Evolutionary conservation across 2,329 filamentous ascomycete species (phyloP), one percentile per base, ranked within the genome.

Genomic region (Ambrosiella cleistominuta): DNA sequence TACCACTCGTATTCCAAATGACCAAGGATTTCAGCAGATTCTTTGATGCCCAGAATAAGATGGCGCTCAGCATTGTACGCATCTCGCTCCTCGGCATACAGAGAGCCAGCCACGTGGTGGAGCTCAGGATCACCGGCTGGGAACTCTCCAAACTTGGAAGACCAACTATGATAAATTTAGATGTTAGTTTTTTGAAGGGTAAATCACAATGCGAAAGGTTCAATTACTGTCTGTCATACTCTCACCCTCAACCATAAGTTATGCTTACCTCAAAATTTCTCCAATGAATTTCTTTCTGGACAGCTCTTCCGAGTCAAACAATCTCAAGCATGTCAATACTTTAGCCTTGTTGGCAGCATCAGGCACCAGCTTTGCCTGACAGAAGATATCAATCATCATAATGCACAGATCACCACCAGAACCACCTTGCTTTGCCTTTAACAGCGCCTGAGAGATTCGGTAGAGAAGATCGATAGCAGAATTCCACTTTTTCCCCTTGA

Each of bases 1-100:
- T 97, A 98, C 93, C 93, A 98, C 55, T 83, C 78, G 69, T 95
- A 97, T 70, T 97, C 88, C 71, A 97, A 79, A 64, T 81, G 81
- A 54, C 83, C 83, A 57, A 98, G 79, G 9, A 86, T 77, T 64
- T 88, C 83, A 42, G 90, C 79, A 0, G 89, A 95, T 69, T 95
- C 89, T 64, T 85, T 86, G 8, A 89, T 97, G 61, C 93, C 94
- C 44, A 96, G 77, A 54, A 90, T 71, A 58, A 98, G 77, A 70
- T 98, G 93, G 64, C 83, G 80, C 71, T 98, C 94, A 12, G 94
- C 93, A 61, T 96, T 90, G 74, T 95, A 95, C 35, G 85, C 80
- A 62, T 96, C 88, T 69, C 90, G 85, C 65, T 96, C 91, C 66
- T 94, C 85, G n/a, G 90, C 91, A 68, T 88, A 95, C 49, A 96